A percentile compares a stretch with the other conserved stretches of the same genome.
Evolutionary conservation across 345 rosid species (phyloP).

Genomic region (Arabis hirsuta): DNA sequence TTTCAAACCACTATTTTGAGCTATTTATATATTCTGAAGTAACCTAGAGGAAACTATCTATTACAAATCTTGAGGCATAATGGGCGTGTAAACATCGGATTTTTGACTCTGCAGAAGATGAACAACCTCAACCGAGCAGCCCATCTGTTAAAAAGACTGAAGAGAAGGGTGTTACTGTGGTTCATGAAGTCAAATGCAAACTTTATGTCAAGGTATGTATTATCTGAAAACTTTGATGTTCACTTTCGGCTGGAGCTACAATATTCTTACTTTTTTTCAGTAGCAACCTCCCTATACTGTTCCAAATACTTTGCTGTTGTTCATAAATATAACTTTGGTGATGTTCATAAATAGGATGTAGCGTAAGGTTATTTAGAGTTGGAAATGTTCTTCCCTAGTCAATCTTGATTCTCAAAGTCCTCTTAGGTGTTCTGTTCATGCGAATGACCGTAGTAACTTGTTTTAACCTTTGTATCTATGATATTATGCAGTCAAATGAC

Average conservation of each 20-base stretch:
- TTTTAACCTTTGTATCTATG: conserved; percentile 2
- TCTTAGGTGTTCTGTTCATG: conserved; percentile 16
- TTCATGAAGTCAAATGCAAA: conserved; percentile 97
- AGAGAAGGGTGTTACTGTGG: conserved; percentile 76
- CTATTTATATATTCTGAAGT: conserved; percentile 14
- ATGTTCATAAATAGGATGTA: not conserved
- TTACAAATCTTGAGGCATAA: conserved; percentile 26
- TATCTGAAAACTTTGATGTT: not conserved
- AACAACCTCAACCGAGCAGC: conserved; percentile 80
- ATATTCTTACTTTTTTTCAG: not conserved
- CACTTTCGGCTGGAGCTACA: not conserved
- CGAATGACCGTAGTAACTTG: conserved; percentile 4
- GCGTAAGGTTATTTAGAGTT: not conserved
- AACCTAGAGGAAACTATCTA: conserved; percentile 2
- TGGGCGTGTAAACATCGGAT: conserved; percentile 6
- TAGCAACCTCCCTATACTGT: not conserved
- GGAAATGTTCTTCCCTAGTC: not conserved
- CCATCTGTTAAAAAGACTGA: conserved; percentile 91
- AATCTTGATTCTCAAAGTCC: not conserved
- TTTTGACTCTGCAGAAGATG: conserved; percentile 59
- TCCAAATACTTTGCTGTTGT: not conserved
- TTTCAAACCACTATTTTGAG: not conserved
- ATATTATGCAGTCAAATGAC: conserved; percentile 66
- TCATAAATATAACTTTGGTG: not conserved
- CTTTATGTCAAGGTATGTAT: conserved; percentile 83